A percentile compares a stretch with the other conserved stretches of the same genome.
Conservation (phyloP, 495 filamentous ascomycete genomes). For the Xylaria curta region DNA sequence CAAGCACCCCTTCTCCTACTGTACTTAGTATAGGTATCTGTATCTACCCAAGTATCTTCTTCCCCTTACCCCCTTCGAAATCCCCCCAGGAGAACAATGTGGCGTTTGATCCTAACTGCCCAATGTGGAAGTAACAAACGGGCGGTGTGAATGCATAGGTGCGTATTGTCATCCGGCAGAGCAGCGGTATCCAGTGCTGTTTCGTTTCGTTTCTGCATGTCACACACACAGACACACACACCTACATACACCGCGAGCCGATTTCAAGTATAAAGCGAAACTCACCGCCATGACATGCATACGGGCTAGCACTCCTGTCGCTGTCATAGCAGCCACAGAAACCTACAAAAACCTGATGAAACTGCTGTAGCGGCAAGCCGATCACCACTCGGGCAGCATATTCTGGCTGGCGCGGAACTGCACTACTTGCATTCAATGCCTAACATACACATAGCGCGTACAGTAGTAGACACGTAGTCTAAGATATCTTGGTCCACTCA, state of each 20-base stretch:
- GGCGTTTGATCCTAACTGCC: constrained; percentile 13
- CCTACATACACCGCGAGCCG: constrained; percentile 17
- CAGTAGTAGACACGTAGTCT: constrained; percentile 21
- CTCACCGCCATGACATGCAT: constrained; percentile 29
- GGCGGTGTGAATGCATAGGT: constrained; percentile 24
- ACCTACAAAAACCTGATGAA: constrained; percentile 9
- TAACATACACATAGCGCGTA: constrained; percentile 23
- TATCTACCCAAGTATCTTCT: neutral
- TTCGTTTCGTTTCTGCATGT: constrained; percentile 18
- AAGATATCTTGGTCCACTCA: neutral
- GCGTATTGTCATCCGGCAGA: constrained; percentile 17
- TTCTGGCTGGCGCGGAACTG: constrained; percentile 2
- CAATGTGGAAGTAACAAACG: constrained; percentile 11
- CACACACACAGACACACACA: constrained; percentile 5
- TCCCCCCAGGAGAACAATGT: neutral
- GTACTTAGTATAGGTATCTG: no score
- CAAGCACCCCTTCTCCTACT: neutral
- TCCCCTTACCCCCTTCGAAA: neutral
- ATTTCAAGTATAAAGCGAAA: constrained; percentile 21
- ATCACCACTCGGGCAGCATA: constrained; percentile 16
- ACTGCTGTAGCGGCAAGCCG: constrained; percentile 20
- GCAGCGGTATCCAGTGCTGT: constrained; percentile 6
- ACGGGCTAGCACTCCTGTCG: constrained; percentile 19
- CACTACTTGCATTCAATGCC: constrained; percentile 21
- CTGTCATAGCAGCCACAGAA: constrained; percentile 8